Percentiles rank a stretch among this genome's conserved stretches.
Conservation (phyloP, 352 stramenopile species). For the Lagenidium sp. region DNA sequence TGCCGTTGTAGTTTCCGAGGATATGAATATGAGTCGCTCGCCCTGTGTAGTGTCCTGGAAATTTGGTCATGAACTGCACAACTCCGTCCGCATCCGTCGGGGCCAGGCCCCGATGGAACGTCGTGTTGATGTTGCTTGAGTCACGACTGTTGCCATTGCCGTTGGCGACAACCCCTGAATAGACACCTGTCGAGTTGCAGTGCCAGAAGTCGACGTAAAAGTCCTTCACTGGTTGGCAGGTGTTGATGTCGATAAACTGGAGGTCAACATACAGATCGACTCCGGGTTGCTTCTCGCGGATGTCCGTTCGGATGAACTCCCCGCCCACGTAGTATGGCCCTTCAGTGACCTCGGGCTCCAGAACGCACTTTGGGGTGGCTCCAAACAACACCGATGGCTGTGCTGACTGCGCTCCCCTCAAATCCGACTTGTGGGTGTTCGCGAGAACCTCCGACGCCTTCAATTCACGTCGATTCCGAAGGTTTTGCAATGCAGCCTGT, state of each 20-base stretch:
- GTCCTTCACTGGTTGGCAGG: slow-evolving; percentile 5
- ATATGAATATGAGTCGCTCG: slow-evolving; percentile 10
- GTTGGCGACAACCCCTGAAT: slow-evolving; percentile 7
- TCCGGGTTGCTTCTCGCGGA: slow-evolving; percentile 7
- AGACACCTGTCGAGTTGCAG: slow-evolving; percentile 12
- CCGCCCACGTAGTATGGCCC: slow-evolving; percentile 10
- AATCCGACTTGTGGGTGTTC: slow-evolving; percentile 3
- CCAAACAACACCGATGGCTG: slow-evolving; percentile 3
- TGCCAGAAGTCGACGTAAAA: slow-evolving; percentile 15
- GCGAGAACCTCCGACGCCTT: slow-evolving; percentile 1
- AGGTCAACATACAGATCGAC: slow-evolving; percentile 8
- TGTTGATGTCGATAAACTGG: slow-evolving; percentile 11
- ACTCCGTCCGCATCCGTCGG: slow-evolving; percentile 5
- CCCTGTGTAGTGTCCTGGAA: slow-evolving; percentile 9
- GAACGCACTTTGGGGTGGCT: slow-evolving; percentile 3
- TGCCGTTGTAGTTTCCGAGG: slow-evolving; percentile 5
- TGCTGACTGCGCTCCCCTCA: slow-evolving; percentile 1
- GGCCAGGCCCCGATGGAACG: slow-evolving; percentile 1
- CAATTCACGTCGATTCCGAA: background rate
- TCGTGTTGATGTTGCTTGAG: slow-evolving; percentile 7
- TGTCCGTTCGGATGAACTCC: slow-evolving; percentile 10
- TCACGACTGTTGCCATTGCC: slow-evolving; percentile 5
- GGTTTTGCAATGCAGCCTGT: background rate
- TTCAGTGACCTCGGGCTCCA: slow-evolving; percentile 7
- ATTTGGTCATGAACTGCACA: slow-evolving; percentile 15